Percentiles rank a stretch among this genome's conserved stretches.
These are phyloP conservation scores for Dillenia suffruticosa DNA, from an alignment of 164 flowering plant species.

Conservation along the genomic window DNA sequence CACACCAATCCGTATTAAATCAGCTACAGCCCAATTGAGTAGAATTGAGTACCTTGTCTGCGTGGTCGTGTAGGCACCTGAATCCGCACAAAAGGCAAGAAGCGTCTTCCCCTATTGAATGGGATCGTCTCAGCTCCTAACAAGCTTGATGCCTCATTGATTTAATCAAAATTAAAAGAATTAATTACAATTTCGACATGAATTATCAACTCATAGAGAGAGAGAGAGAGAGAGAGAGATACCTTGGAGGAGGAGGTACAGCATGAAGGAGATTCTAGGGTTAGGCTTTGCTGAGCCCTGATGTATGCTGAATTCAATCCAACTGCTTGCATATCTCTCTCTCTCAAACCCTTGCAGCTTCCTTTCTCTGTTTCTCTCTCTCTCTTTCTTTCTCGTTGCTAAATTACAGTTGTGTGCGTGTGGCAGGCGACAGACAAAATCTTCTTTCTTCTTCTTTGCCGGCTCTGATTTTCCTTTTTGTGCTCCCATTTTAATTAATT, in stretches of 20 bases:
- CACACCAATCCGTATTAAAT: too few relatives aligned
- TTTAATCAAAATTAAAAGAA: too few relatives aligned
- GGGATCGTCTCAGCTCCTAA: neutral
- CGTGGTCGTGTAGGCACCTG: slow-evolving; percentile 7
- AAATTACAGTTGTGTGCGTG: too few relatives aligned
- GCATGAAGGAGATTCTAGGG: slow-evolving; percentile 32
- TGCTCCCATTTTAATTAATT: too few relatives aligned
- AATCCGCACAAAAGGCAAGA: slow-evolving; percentile 11
- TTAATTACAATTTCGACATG: too few relatives aligned
- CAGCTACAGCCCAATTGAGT: too few relatives aligned
- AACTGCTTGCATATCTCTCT: slow-evolving; percentile 23
- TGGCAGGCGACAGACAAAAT: too few relatives aligned
- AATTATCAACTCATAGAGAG: neutral
- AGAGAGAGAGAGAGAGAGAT: neutral
- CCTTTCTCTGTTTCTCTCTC: too few relatives aligned
- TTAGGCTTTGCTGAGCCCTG: slow-evolving; percentile 34
- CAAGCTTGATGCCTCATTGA: too few relatives aligned
- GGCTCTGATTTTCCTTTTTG: too few relatives aligned
- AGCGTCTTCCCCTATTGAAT: slow-evolving; percentile 10
- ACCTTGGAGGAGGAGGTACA: slow-evolving; percentile 23
- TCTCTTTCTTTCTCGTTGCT: too few relatives aligned
- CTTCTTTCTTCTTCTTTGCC: too few relatives aligned
- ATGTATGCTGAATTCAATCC: slow-evolving; percentile 22
- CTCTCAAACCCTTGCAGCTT: neutral
- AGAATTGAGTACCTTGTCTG: slow-evolving; percentile 13